Base-by-base conservation (phyloP, 2,329 filamentous ascomycete species). In the Ophiostoma piceae region DNA sequence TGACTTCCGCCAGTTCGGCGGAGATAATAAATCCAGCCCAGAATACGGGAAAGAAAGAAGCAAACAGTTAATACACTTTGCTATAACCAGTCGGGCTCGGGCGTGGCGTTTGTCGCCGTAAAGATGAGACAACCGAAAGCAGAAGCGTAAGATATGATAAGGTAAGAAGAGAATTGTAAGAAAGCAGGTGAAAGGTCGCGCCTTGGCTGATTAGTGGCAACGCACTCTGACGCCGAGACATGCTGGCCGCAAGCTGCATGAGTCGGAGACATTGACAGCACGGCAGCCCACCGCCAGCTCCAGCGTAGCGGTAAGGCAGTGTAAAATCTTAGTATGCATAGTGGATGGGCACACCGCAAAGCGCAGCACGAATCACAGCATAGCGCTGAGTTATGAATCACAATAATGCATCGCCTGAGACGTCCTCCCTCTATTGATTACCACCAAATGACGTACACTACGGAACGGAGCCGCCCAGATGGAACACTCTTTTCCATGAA, bases 221-320 rank as follows among this genome's bases (percentile, higher is more conserved):
- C 43, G 7, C 0, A n/a, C 16, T 43, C 41, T n/a, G 43, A 57
- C 51, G 16, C 51, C 51, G 51, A 26, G 22, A 57, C 51, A 2
- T 47, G 43, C 43, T 19, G 19, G 51, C 22, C 22, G 51, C n/a
- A 57, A 14, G 7, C 6, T 19, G 43, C 43, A 57, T n/a, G 4
- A 57, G 51, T 57, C 51, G 51, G 51, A 57, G 51, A 57, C 51
- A 26, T 57, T 57, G 22, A 29, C 9, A 57, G 51, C 51, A 57
- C 51, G 51, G 51, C 22, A 22, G 51, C 51, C 51, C n/a, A 26
- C 51, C 47, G n/a, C 47, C 35, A 35, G 35, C 35, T n/a, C 51
- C 43, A 47, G 51, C 47, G 19, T 19, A 51, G 51, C 51, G 51
- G 51, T 26, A 57, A 57, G 51, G 51, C n/a, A 54, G 51, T 54